Base-by-base conservation (phyloP, 129 eudicot genomes). In the Artemisia annua region DNA sequence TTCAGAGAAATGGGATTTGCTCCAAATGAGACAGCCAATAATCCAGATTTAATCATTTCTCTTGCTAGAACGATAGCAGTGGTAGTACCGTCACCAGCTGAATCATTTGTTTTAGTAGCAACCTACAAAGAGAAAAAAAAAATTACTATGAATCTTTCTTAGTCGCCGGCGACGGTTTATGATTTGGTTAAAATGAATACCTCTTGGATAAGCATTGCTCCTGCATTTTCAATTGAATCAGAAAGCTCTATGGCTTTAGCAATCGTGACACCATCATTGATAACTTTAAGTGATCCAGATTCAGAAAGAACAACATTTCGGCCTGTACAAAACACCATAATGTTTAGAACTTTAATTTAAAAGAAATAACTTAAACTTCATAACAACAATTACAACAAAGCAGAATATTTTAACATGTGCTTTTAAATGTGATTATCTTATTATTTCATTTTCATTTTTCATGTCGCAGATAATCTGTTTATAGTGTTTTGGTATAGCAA, bases 71-170 rank as follows among this genome's bases (percentile, higher is more conserved):
- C 80, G 54, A 94, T 84, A 67, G 98, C 98, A 67, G 98, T 90
- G 3, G 98, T 94, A 14, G 96, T 94, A 59, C 98, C 98, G 75
- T 94, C 98, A 32, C 98, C 98, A 64, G 97, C 97, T 62, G 72
- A 79, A 79, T 79, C 84, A 66, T 94, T 94, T 55, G 92, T n/a
- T n/a, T n/a, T n/a, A n/a, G n/a, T n/a, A n/a, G n/a, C n/a, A n/a
- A n/a, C n/a, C n/a, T n/a, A n/a, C n/a, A n/a, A n/a, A n/a, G n/a
- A n/a, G n/a, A n/a, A n/a, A n/a, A n/a, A n/a, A n/a, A n/a, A n/a
- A n/a, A n/a, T 68, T 30, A 17, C 39, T 46, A 46, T 13, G 17
- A 6, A 19, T 35, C 35, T 61, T 22, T 44, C 49, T 19, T 28
- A 66, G 48, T 5, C 3, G 11, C 32, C 3, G 58, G 48, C 22